phyloP scores from a whole-genome alignment of 2,329 filamentous ascomycete species.

The Ceratocystis destructans region DNA sequence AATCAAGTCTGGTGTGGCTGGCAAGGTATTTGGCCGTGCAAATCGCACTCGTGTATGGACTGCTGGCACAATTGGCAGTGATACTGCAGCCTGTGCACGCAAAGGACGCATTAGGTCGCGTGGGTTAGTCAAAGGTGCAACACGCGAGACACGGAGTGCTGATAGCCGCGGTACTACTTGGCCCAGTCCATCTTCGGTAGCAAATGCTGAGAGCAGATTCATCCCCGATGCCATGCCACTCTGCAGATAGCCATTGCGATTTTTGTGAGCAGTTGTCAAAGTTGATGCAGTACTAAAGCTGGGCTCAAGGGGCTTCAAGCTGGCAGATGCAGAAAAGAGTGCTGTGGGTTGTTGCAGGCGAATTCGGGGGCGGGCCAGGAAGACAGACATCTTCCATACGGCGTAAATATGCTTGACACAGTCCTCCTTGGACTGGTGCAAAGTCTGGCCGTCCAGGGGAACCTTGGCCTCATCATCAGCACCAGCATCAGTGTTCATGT shows the following conservation, averaged over 20 bases:
- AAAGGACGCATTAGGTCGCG: slow-evolving; percentile 51
- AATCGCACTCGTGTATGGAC: slow-evolving; percentile 62
- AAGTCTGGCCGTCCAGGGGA: slow-evolving; percentile 20
- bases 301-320: slow-evolving; percentile 37
- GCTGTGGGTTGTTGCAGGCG: slow-evolving; percentile 53
- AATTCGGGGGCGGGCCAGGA: slow-evolving; percentile 45
- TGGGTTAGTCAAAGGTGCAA: slow-evolving; percentile 51
- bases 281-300: background rate
- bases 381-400: slow-evolving; percentile 47
- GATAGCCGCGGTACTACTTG: slow-evolving; percentile 54
- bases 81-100: slow-evolving; percentile 47
- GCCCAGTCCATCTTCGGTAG: slow-evolving; percentile 47
- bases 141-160: slow-evolving; percentile 58
- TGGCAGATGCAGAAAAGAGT: slow-evolving; percentile 50
- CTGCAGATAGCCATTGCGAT: slow-evolving; percentile 41
- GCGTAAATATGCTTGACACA: slow-evolving; percentile 34
- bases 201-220: slow-evolving; percentile 65
- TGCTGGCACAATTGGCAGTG: slow-evolving; percentile 52
- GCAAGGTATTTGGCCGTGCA: slow-evolving; percentile 46
- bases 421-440: slow-evolving; percentile 15
- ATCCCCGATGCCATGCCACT: slow-evolving; percentile 55
- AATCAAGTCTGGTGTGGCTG: slow-evolving; percentile 47
- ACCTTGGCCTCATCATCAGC: slow-evolving; percentile 9
- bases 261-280: slow-evolving; percentile 13
- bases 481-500: background rate